Evolutionary conservation across 495 filamentous ascomycete genomes (phyloP).

Genomic region (Glarea lozoyensis): DNA sequence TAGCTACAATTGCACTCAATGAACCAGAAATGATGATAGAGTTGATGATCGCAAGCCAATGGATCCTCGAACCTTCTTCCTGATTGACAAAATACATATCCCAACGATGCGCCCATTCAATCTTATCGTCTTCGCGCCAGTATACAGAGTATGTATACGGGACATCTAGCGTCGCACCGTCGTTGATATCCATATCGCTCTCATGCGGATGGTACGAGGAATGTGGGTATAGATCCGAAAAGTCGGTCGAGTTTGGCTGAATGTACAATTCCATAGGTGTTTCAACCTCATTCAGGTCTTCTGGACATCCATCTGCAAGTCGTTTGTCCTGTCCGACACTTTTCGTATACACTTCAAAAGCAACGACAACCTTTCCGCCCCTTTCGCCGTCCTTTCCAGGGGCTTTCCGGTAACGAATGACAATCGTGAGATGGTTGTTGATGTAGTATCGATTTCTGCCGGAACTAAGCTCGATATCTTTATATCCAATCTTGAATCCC

Average conservation of each 20-base stretch:
- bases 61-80: slow-evolving; percentile 73
- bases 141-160: slow-evolving; percentile 92
- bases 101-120: slow-evolving; percentile 87
- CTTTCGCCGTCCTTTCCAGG: slow-evolving; percentile 57
- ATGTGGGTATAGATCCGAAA: slow-evolving; percentile 47
- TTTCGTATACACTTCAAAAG: slow-evolving; percentile 89
- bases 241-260: slow-evolving; percentile 43
- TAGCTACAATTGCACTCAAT: slow-evolving; percentile 73
- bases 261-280: slow-evolving; percentile 61
- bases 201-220: slow-evolving; percentile 49
- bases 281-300: slow-evolving; percentile 50
- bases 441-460: slow-evolving; percentile 65
- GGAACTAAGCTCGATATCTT: slow-evolving; percentile 47
- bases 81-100: slow-evolving; percentile 91
- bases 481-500: slow-evolving; percentile 88
- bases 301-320: slow-evolving; percentile 53
- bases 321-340: slow-evolving; percentile 60
- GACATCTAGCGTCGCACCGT: slow-evolving; percentile 63
- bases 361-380: slow-evolving; percentile 77
- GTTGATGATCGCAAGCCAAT: slow-evolving; percentile 91
- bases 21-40: slow-evolving; percentile 79
- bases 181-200: slow-evolving; percentile 39
- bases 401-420: slow-evolving; percentile 73
- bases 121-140: slow-evolving; percentile 72
- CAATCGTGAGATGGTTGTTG: slow-evolving; percentile 87